Conservation (phyloP, 176 grass and related monocot species). For the Eleusine indica region DNA sequence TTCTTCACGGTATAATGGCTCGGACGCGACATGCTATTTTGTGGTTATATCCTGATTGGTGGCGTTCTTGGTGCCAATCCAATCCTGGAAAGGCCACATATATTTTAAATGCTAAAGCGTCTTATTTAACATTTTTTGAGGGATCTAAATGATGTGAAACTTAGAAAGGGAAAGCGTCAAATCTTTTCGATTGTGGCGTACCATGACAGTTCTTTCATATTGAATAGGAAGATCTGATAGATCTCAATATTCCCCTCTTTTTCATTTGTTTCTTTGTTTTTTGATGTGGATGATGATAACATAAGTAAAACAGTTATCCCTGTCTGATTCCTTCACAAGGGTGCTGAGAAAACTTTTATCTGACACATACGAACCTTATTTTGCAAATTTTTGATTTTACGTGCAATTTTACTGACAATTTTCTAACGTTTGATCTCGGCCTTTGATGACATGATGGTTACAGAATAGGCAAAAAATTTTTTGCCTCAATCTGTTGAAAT, state of each 20-base stretch:
- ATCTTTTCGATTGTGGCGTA: neutral
- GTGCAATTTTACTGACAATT: neutral
- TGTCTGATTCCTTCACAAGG: conserved; percentile 62
- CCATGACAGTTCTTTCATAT: conserved; percentile 51
- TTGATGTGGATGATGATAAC: conserved; percentile 66
- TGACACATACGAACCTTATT: conserved; percentile 37
- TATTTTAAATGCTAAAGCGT: neutral
- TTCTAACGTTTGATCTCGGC: neutral
- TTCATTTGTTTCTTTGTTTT: neutral
- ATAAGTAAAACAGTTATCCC: conserved; percentile 77
- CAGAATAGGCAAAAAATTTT: conserved; percentile 27
- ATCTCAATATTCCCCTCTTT: neutral
- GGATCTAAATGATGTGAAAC: conserved; percentile 58
- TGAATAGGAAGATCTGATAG: conserved; percentile 86
- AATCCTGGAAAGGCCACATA: conserved; percentile 74
- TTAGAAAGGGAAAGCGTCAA: conserved; percentile 33
- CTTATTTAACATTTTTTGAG: neutral
- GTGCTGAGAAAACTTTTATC: conserved; percentile 58
- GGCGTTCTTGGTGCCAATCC: conserved; percentile 52
- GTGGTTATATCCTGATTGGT: conserved; percentile 83
- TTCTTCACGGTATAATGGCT: conserved; percentile 74
- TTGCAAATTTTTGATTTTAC: neutral
- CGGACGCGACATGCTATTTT: conserved; percentile 49
- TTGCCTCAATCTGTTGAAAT: conserved; percentile 45
- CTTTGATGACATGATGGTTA: conserved; percentile 60